Evolutionary conservation across 2,329 filamentous ascomycete species (phyloP).

Genomic region (Fusarium austroafricanum): DNA sequence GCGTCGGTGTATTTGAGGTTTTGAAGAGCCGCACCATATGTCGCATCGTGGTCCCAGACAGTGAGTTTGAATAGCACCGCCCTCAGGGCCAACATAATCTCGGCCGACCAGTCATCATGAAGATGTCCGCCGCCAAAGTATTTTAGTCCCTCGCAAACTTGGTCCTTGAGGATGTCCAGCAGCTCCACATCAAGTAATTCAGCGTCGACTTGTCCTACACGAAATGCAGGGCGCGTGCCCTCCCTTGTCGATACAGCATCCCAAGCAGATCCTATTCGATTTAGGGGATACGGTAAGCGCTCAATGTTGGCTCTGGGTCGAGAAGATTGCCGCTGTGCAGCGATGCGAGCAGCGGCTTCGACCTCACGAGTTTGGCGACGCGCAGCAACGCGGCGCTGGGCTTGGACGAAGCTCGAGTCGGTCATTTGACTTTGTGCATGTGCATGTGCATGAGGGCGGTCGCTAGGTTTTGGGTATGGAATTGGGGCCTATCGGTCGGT

Average conservation of each 20-base stretch:
- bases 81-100: slow-evolving; percentile 83
- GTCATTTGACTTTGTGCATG: slow-evolving; percentile 57
- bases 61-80: slow-evolving; percentile 91
- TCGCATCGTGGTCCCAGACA: slow-evolving; percentile 96
- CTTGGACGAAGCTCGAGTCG: slow-evolving; percentile 81
- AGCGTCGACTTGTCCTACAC: slow-evolving; percentile 95
- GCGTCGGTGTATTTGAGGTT: slow-evolving; percentile 92
- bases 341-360: slow-evolving; percentile 68
- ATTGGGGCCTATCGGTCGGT: background rate
- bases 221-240: slow-evolving; percentile 85
- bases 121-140: slow-evolving; percentile 82
- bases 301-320: slow-evolving; percentile 66
- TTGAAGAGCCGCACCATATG: slow-evolving; percentile 92
- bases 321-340: slow-evolving; percentile 62
- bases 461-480: background rate
- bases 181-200: slow-evolving; percentile 95
- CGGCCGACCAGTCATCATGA: slow-evolving; percentile 86
- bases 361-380: slow-evolving; percentile 82
- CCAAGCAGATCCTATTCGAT: slow-evolving; percentile 72
- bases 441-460: slow-evolving; percentile 51
- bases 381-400: slow-evolving; percentile 86
- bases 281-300: slow-evolving; percentile 71
- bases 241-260: slow-evolving; percentile 77
- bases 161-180: slow-evolving; percentile 82
- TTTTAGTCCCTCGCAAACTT: slow-evolving; percentile 88